A percentile compares a stretch with the other conserved stretches of the same genome.
Evolutionary conservation across 1,284 basidiomycete species (phyloP).

Genomic region (Porphyrellus sp.): DNA sequence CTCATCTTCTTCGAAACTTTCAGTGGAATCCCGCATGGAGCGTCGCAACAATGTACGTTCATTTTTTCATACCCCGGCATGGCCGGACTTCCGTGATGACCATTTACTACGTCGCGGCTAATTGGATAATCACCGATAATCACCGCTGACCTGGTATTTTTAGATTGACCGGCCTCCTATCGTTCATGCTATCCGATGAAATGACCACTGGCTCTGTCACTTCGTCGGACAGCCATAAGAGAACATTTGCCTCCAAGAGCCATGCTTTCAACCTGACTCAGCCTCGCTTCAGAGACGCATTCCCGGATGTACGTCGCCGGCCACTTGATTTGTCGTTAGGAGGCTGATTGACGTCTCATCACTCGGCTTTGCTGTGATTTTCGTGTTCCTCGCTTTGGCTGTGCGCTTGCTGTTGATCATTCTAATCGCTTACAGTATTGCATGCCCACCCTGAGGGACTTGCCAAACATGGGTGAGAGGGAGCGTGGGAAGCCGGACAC

Average conservation of each 20-base stretch:
- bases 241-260: slow-evolving; percentile 71
- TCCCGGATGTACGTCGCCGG: slow-evolving; percentile 67
- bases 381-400: slow-evolving; percentile 15
- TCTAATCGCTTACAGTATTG: slow-evolving; percentile 55
- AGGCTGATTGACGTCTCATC: slow-evolving; percentile 23
- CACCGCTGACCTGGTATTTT: slow-evolving; percentile 18
- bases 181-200: slow-evolving; percentile 95
- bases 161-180: slow-evolving; percentile 90
- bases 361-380: slow-evolving; percentile 21
- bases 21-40: slow-evolving; percentile 94
- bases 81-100: slow-evolving; percentile 10
- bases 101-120: slow-evolving; percentile 17
- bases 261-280: slow-evolving; percentile 84
- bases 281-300: slow-evolving; percentile 79
- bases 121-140: slow-evolving; percentile 14
- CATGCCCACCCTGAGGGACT: slow-evolving; percentile 58
- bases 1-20: slow-evolving; percentile 1
- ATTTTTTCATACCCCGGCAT: slow-evolving; percentile 2
- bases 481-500: slow-evolving; percentile 54
- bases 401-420: slow-evolving; percentile 21
- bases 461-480: slow-evolving; percentile 87
- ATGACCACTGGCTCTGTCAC: slow-evolving; percentile 93
- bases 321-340: slow-evolving; percentile 14
- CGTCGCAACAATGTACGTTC: slow-evolving; percentile 81
- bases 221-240: slow-evolving; percentile 78